A percentile compares a stretch with the other conserved stretches of the same genome.
phyloP scores from a whole-genome alignment of 2,329 filamentous ascomycete species.

The Calonectria hongkongensis region DNA sequence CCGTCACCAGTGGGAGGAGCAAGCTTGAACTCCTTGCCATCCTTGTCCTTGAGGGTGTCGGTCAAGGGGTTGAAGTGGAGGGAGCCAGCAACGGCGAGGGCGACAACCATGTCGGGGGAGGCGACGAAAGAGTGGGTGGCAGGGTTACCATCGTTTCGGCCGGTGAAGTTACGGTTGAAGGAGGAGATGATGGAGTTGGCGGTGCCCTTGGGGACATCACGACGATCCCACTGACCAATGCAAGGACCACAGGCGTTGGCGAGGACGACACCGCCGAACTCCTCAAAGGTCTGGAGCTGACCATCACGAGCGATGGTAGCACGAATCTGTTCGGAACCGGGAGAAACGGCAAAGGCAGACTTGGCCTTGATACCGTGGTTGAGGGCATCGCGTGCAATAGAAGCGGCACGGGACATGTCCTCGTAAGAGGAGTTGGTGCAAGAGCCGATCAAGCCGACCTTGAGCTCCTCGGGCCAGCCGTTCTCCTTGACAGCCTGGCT shows the following conservation, averaged over 20 bases:
- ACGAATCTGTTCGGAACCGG: slow-evolving; percentile 96
- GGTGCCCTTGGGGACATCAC: slow-evolving; percentile 94
- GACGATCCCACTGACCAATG: slow-evolving; percentile 96
- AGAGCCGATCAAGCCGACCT: slow-evolving; percentile 95
- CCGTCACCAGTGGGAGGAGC: slow-evolving; percentile 86
- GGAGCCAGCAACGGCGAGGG: slow-evolving; percentile 87
- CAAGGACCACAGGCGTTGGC: slow-evolving; percentile 97
- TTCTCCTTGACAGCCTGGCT: slow-evolving; percentile 88
- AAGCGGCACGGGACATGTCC: slow-evolving; percentile 97
- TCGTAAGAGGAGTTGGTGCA: slow-evolving; percentile 99
- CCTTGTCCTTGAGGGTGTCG: slow-evolving; percentile 93
- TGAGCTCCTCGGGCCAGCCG: slow-evolving; percentile 92
- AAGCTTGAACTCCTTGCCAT: slow-evolving; percentile 97
- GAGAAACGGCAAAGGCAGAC: slow-evolving; percentile 95
- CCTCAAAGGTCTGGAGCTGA: slow-evolving; percentile 88
- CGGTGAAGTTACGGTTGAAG: slow-evolving; percentile 99
- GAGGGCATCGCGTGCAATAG: slow-evolving; percentile 92
- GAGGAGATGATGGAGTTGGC: slow-evolving; percentile 98
- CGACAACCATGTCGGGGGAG: slow-evolving; percentile 92
- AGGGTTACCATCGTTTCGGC: slow-evolving; percentile 96
- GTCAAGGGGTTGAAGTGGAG: slow-evolving; percentile 96
- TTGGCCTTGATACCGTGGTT: slow-evolving; percentile 93
- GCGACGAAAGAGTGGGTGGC: slow-evolving; percentile 95
- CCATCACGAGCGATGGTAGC: slow-evolving; percentile 94
- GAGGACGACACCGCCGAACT: slow-evolving; percentile 90